phyloP scores from a whole-genome alignment of 176 grass and related monocot genomes.

The Oryza meridionalis region DNA sequence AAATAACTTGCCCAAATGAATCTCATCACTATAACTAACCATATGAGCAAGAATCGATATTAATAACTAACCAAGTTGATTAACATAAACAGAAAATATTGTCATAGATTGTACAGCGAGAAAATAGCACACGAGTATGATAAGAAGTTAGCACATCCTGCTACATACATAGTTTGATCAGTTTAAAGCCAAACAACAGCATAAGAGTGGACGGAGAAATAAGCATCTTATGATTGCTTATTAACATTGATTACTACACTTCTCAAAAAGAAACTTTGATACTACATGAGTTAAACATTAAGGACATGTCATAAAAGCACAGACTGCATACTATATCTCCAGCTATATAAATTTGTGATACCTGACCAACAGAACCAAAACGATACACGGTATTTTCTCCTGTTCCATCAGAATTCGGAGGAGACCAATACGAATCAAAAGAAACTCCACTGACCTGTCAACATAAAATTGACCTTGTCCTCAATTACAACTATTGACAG shows the following conservation, averaged over 20 bases:
- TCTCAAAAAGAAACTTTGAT: not conserved
- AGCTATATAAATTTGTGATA: slow-evolving; percentile 38
- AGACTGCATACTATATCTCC: slow-evolving; percentile 24
- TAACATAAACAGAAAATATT: slow-evolving; percentile 10
- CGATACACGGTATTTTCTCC: slow-evolving; percentile 87
- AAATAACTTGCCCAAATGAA: slow-evolving; percentile 1
- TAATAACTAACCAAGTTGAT: slow-evolving; percentile 5
- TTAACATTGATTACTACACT: not conserved
- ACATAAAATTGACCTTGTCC: slow-evolving; percentile 9
- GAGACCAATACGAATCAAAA: slow-evolving; percentile 97
- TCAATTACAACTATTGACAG: slow-evolving; percentile 26
- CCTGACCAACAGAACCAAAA: slow-evolving; percentile 98
- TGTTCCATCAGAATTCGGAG: slow-evolving; percentile 79
- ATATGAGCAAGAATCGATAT: slow-evolving; percentile 2
- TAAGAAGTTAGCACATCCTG: not conserved
- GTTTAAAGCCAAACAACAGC: not conserved
- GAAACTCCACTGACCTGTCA: slow-evolving; percentile 90
- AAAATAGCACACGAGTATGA: slow-evolving; percentile 11
- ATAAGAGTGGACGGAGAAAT: not conserved
- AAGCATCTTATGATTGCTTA: not conserved
- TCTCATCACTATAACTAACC: not conserved
- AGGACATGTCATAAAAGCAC: not conserved
- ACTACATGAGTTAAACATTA: slow-evolving; percentile 25
- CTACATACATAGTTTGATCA: not conserved
- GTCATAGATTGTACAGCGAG: not conserved